Evolutionary conservation across 345 rosid genomes (phyloP), one percentile per base, ranked within the genome.

Genomic region (Ailanthus altissimus): DNA sequence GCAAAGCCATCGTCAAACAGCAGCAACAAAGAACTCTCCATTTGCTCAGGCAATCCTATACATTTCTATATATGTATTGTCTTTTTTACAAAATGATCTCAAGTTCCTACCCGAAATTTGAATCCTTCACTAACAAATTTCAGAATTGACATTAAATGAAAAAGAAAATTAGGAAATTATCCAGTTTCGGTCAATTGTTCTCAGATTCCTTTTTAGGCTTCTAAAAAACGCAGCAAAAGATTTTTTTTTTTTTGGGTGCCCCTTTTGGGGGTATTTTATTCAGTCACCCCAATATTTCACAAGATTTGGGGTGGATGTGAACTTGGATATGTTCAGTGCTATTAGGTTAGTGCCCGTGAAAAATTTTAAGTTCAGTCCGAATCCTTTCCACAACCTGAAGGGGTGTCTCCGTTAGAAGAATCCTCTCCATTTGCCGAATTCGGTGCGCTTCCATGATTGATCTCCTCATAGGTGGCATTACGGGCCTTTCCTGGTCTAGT

Each of bases 401-500:
- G 79, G 74, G 70, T 62, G 36, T 84, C 87, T 75, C 82, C 90
- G 1, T 62, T 46, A 9, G 70, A 64, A 77, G 78, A 74, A 62
- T 74, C 86, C 76, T 82, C 92, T 71, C 72, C 72, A 7, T 80
- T 82, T 32, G 38, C 38, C 38, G 38, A 32, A 32, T 32, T 32
- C 20, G 81, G 58, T 5, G 72, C 54, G 78, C 72, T 73, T 79
- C 80, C 88, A 9, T 75, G 83, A 72, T 76, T 72, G 69, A 56
- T 81, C 76, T 84, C 88, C 42, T 86, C 87, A 0, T 47, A 70
- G 61, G 53, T 56, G 46, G 23, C 56, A 16, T 77, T 58, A 63
- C 79, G 79, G 66, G 85, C 68, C 75, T 85, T 89, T 62, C 84
- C 88, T 5, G 84, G 83, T 78, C 90, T 84, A 11, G 84, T 79